Percentiles rank a stretch among this genome's conserved stretches.
Evolutionary conservation across 2,329 filamentous ascomycete genomes (phyloP).

Genomic region (Arthrobotrys iridis): DNA sequence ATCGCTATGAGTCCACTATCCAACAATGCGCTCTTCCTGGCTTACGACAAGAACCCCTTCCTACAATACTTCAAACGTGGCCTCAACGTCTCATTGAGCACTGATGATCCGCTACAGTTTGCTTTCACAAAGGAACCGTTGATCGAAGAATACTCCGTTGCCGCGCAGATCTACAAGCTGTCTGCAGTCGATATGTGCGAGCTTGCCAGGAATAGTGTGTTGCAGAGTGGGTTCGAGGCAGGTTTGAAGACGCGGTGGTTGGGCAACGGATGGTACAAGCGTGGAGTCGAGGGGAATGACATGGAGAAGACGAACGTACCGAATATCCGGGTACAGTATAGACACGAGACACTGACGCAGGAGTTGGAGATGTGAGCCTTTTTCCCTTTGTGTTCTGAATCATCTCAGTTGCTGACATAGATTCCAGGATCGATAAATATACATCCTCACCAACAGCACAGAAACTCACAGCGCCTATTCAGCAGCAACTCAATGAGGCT

Average conservation of each 20-base stretch:
- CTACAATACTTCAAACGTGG: constrained; percentile 94
- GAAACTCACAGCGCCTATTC: constrained; percentile 31
- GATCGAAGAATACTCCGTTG: constrained; percentile 97
- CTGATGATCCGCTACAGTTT: constrained; percentile 96
- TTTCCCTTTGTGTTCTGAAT: no score
- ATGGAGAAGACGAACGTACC: constrained; percentile 98
- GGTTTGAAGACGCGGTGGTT: constrained; percentile 92
- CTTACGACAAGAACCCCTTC: constrained; percentile 97
- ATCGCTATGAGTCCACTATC: constrained; percentile 99
- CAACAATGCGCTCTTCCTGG: constrained; percentile 95
- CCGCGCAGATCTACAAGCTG: constrained; percentile 97
- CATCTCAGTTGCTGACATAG: background rate
- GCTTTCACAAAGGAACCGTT: constrained; percentile 98
- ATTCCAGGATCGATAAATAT: constrained; percentile 45
- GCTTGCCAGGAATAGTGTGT: constrained; percentile 92
- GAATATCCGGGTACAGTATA: constrained; percentile 87
- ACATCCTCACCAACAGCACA: constrained; percentile 39
- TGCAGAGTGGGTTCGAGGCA: constrained; percentile 92
- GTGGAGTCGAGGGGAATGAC: constrained; percentile 84
- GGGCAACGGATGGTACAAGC: constrained; percentile 77
- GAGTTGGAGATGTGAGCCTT: constrained; percentile 80
- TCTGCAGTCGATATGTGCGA: constrained; percentile 99
- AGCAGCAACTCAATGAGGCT: constrained; percentile 17
- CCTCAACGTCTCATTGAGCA: constrained; percentile 93
- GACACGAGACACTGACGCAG: constrained; percentile 83